Conservation (phyloP, 139 green algal genomes). For the Edaphochlamys debaryana region DNA sequence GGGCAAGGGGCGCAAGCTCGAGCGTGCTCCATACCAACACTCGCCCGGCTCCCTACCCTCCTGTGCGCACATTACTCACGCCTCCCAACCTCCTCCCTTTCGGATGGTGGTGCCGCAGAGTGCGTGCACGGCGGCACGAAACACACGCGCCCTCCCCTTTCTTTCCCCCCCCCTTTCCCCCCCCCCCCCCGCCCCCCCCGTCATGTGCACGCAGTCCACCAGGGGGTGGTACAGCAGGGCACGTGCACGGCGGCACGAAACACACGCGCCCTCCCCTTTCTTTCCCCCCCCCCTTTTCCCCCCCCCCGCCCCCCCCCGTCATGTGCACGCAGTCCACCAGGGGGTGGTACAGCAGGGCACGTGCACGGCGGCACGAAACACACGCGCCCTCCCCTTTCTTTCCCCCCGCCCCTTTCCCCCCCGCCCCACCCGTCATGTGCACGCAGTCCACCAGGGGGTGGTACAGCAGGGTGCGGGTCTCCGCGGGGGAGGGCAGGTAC, state of each 20-base stretch:
- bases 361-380: too few relatives aligned
- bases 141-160: too few relatives aligned
- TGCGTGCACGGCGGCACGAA: too few relatives aligned
- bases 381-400: too few relatives aligned
- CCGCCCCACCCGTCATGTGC: constrained; percentile 49
- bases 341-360: constrained; percentile 50
- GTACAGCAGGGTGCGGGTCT: constrained; percentile 35
- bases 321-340: constrained; percentile 51
- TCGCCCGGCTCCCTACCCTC: not conserved
- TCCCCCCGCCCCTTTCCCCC: too few relatives aligned
- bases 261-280: too few relatives aligned
- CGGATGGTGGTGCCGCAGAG: too few relatives aligned
- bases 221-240: too few relatives aligned
- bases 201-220: constrained; percentile 55
- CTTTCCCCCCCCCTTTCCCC: too few relatives aligned
- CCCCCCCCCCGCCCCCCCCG: constrained; percentile 3
- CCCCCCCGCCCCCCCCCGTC: constrained; percentile 26
- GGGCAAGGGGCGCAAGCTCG: not conserved
- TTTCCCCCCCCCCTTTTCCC: too few relatives aligned
- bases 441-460: constrained; percentile 45
- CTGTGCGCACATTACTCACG: too few relatives aligned
- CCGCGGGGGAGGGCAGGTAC: constrained; percentile 2
- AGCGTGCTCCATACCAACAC: not conserved
- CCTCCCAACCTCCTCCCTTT: not conserved
- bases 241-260: too few relatives aligned